Evolutionary conservation across 2,329 filamentous ascomycete species (phyloP), one percentile per base, ranked within the genome.

Genomic region (Pochonia chlamydosporia): DNA sequence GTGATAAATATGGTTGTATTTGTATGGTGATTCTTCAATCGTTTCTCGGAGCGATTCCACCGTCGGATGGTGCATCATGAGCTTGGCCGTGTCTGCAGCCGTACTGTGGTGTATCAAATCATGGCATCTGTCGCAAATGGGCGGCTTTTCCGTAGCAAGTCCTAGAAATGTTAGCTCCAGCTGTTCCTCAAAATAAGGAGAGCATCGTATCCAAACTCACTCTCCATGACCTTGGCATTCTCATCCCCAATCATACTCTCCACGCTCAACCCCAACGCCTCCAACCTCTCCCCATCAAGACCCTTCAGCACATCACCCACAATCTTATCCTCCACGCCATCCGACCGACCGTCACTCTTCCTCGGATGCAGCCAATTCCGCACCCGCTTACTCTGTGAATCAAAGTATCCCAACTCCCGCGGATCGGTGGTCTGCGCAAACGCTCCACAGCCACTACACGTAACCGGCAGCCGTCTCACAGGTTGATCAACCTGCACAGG

Each of bases 1-100:
- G 66, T 99, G 93, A 63, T 97, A 99, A 51, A 99, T 84, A 66
- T 96, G 89, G 59, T 99, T 97, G 62, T 87, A 81, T 62, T 87
- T 87, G 67, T 95, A 84, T 0, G 91, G 91, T 1, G 92, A 95
- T 65, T 95, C 89, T 45, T 84, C 78, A 44, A 99, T 86, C 14
- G 90, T 95, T 52, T 89, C 84, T 54, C 84, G 82, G 44, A 99
- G 82, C 3, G 88, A 84, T 37, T 89, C 79, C 52, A 96, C 77
- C 1, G 84, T 85, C 0, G 93, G 93, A 60, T 95, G 89, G 47
- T 80, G 77, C 56, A 95, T 92, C 5, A 87, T 76, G 14, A 78
- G 69, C 47, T 60, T 62, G 16, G 63, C 58, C 2, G 61, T 59
- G 10, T 56, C 54, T 35, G 60, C 59, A 7, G 85, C 87, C 14